phyloP scores from a whole-genome alignment of 768 basidiomycete genomes.

The Astraeus odoratus region DNA sequence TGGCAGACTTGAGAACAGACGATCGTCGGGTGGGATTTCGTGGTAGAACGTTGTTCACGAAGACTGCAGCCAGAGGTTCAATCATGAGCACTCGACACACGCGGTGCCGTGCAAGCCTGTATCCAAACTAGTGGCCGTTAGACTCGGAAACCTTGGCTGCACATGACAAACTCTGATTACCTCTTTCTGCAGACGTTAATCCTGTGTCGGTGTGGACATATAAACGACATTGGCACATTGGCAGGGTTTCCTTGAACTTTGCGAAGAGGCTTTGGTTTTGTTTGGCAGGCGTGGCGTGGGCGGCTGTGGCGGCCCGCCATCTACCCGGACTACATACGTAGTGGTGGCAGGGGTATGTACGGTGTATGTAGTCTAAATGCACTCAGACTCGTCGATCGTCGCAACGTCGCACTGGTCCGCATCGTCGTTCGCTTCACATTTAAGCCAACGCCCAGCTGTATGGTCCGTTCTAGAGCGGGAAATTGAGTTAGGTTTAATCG shows the following conservation, averaged over 20 bases:
- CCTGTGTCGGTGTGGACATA: too few species aligned
- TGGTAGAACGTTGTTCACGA: constrained; percentile 42
- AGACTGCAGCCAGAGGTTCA: constrained; percentile 52
- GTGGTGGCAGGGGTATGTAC: too few species aligned
- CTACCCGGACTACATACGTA: too few species aligned
- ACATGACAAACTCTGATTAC: neutral
- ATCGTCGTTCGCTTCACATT: too few species aligned
- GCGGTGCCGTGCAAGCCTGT: constrained; percentile 13
- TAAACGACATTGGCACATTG: too few species aligned
- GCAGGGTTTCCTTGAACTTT: neutral
- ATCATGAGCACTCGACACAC: constrained; percentile 43
- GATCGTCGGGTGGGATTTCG: constrained; percentile 18
- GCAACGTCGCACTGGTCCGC: too few species aligned
- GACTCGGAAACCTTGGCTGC: neutral
- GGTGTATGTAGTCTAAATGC: too few species aligned
- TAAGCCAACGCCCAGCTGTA: neutral
- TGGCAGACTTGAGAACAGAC: constrained; percentile 22
- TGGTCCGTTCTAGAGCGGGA: neutral
- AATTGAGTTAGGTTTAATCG: neutral
- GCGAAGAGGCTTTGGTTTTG: neutral
- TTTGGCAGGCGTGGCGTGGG: neutral
- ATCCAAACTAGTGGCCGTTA: neutral
- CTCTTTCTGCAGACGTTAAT: neutral
- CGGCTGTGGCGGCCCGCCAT: too few species aligned
- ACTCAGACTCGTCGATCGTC: too few species aligned